Evolutionary conservation across 805 yeast species (phyloP).

Genomic region (Kuraishia ogatae): DNA sequence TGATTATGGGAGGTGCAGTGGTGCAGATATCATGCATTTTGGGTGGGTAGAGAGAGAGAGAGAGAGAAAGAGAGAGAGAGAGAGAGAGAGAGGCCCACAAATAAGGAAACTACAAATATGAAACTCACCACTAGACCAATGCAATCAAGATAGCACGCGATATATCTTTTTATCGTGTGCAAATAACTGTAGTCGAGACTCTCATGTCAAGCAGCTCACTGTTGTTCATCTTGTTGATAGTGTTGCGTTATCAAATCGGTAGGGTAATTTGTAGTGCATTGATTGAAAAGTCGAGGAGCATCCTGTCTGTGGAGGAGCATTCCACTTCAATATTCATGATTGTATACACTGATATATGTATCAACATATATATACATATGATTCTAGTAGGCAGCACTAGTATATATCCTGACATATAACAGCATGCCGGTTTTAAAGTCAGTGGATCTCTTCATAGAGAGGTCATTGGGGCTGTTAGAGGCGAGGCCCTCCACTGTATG

Average conservation of each 20-base stretch:
- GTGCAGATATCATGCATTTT: no score
- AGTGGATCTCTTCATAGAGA: slow-evolving; percentile 7
- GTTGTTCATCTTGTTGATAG: neutral
- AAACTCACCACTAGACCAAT: no score
- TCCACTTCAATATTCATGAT: neutral
- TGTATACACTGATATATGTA: neutral
- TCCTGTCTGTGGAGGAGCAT: neutral
- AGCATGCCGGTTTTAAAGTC: slow-evolving; percentile 4
- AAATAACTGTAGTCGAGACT: no score
- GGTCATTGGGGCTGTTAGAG: slow-evolving; percentile 5
- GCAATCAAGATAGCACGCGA: no score
- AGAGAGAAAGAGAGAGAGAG: no score
- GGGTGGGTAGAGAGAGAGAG: no score
- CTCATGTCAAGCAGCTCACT: no score
- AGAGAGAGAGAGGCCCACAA: no score
- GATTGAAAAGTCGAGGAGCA: neutral
- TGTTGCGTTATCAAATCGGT: neutral
- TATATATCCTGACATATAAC: neutral
- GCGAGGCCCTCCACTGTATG: slow-evolving; percentile 8
- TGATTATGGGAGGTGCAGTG: no score
- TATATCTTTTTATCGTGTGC: no score
- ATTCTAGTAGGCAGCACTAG: neutral
- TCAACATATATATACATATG: no score
- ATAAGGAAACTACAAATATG: no score
- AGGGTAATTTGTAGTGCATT: neutral